Conservation (phyloP, 495 filamentous ascomycete genomes). For the Usnea hakonensis region DNA sequence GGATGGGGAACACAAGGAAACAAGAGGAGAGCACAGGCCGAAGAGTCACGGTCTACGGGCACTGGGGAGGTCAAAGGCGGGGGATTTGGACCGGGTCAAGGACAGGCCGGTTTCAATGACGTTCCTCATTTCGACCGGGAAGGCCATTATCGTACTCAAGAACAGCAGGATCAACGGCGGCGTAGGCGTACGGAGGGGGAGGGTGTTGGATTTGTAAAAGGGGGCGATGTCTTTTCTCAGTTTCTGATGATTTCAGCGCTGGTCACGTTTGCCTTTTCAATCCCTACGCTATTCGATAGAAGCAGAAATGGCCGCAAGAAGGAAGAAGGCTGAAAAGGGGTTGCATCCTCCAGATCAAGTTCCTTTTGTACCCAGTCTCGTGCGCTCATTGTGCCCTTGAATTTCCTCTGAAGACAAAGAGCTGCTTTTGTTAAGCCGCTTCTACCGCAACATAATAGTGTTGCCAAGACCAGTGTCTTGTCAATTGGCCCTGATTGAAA, state of each 20-base stretch:
- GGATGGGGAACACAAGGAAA: conserved; percentile 46
- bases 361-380: neutral
- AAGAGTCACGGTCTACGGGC: conserved; percentile 16
- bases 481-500: neutral
- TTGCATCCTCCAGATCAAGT: neutral
- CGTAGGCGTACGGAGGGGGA: conserved; percentile 25
- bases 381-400: neutral
- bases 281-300: conserved; percentile 8
- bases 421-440: neutral
- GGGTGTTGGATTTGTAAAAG: conserved; percentile 25
- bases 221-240: conserved; percentile 36
- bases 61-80: conserved; percentile 20
- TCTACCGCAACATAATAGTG: neutral
- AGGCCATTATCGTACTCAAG: conserved; percentile 61
- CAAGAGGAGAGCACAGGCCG: conserved; percentile 17
- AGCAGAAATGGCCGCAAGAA: conserved; percentile 2
- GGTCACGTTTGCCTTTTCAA: conserved; percentile 22
- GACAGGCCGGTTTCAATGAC: conserved; percentile 34
- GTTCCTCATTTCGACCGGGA: conserved; percentile 57
- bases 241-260: conserved; percentile 41
- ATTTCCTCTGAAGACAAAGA: neutral
- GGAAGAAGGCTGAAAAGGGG: neutral
- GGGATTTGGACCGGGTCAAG: conserved; percentile 39
- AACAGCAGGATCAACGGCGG: conserved; percentile 46
- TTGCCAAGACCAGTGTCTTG: neutral